phyloP scores from a whole-genome alignment of 495 filamentous ascomycete species.

The Mytilinidion resinicola region DNA sequence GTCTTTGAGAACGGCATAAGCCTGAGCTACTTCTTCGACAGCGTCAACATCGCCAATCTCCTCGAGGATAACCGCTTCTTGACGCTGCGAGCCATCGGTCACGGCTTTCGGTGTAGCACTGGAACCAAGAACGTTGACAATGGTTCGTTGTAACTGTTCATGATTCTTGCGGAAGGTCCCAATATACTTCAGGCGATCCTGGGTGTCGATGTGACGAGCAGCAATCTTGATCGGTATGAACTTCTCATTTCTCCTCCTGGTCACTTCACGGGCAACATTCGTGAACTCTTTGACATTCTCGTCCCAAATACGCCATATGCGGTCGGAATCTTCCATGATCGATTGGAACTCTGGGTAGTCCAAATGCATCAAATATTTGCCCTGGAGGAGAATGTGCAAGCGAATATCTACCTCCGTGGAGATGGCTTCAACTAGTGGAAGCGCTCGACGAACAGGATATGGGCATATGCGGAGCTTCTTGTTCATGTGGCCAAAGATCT shows the following conservation, averaged over 20 bases:
- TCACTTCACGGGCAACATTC: conserved; percentile 90
- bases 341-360: conserved; percentile 84
- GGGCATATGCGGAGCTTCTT: conserved; percentile 92
- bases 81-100: conserved; percentile 46
- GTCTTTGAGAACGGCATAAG: conserved; percentile 85
- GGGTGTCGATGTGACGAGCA: conserved; percentile 75
- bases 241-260: conserved; percentile 82
- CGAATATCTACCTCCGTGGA: conserved; percentile 84
- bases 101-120: conserved; percentile 40
- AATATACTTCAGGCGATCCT: conserved; percentile 87
- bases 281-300: conserved; percentile 96
- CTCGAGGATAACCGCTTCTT: conserved; percentile 59
- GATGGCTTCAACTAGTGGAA: conserved; percentile 96
- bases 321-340: conserved; percentile 73
- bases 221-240: conserved; percentile 97
- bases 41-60: conserved; percentile 97
- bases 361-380: conserved; percentile 80
- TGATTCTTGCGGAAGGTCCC: conserved; percentile 90
- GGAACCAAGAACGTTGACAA: conserved; percentile 85
- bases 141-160: conserved; percentile 92
- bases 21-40: conserved; percentile 91
- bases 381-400: conserved; percentile 77
- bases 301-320: conserved; percentile 88
- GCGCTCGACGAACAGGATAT: conserved; percentile 84
- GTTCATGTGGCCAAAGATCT: conserved; percentile 90